Evolutionary conservation across 352 stramenopile genomes (phyloP).

Genomic region (Globisporangium polare): DNA sequence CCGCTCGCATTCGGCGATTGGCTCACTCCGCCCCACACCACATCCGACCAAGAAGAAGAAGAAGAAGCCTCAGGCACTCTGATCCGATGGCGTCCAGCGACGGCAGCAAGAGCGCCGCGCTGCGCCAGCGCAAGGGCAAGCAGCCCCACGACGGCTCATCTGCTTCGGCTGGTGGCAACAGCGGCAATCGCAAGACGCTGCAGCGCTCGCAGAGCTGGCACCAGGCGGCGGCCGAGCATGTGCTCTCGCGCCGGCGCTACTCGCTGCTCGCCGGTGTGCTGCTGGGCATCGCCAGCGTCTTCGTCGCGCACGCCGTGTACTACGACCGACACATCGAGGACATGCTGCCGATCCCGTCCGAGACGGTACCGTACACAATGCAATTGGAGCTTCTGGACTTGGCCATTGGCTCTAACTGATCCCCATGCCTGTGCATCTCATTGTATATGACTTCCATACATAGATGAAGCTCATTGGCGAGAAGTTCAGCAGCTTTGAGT

Average conservation of each 20-base stretch:
- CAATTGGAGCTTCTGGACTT: background rate
- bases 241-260: slow-evolving; percentile 66
- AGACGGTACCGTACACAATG: slow-evolving; percentile 22
- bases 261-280: slow-evolving; percentile 55
- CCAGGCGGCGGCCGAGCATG: slow-evolving; percentile 38
- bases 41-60: background rate
- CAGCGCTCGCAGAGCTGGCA: slow-evolving; percentile 56
- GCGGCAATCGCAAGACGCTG: slow-evolving; percentile 10
- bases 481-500: slow-evolving; percentile 63
- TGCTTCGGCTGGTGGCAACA: background rate
- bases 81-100: slow-evolving; percentile 1
- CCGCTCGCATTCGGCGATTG: slow-evolving; percentile 2
- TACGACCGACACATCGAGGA: slow-evolving; percentile 39
- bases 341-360: slow-evolving; percentile 33
- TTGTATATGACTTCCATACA: background rate
- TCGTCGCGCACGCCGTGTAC: slow-evolving; percentile 46
- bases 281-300: slow-evolving; percentile 50
- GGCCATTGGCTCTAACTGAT: background rate
- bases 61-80: background rate
- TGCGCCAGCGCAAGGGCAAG: slow-evolving; percentile 23
- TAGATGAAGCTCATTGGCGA: slow-evolving; percentile 47
- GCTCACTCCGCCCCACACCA: background rate
- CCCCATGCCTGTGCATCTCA: background rate
- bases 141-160: background rate
- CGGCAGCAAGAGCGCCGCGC: background rate